A percentile compares a stretch with the other conserved stretches of the same genome.
Conservation (phyloP, 2,329 filamentous ascomycete species). For the Scolecobasidium constrictum region DNA sequence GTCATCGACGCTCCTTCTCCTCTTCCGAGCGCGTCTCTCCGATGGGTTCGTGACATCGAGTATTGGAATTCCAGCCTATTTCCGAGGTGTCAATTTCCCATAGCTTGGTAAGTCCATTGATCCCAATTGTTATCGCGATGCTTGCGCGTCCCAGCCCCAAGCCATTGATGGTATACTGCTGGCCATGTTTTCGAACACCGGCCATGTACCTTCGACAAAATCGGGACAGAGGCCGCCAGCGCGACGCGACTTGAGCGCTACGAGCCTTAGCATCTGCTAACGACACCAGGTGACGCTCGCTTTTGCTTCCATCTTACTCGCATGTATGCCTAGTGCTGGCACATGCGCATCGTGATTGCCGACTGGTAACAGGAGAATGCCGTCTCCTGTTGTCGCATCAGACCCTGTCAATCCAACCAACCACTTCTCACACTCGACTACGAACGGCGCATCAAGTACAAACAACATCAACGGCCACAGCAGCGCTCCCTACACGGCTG, state of each 20-base stretch:
- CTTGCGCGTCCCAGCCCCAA: background rate
- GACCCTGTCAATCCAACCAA: background rate
- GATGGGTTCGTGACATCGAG: background rate
- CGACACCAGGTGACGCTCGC: background rate
- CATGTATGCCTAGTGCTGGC: background rate
- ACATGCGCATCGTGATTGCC: background rate
- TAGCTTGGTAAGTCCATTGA: background rate
- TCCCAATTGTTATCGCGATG: background rate
- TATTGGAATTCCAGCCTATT: background rate
- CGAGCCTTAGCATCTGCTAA: background rate
- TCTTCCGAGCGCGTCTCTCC: too few relatives aligned
- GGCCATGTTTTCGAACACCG: background rate
- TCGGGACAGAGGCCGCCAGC: background rate
- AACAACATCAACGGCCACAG: background rate
- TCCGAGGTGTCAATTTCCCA: background rate
- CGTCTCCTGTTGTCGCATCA: conserved; percentile 1
- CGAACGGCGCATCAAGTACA: background rate
- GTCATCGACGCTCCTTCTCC: too few relatives aligned
- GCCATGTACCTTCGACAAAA: background rate
- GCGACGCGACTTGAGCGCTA: background rate
- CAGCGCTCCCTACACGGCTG: background rate
- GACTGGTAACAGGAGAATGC: background rate
- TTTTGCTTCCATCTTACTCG: background rate
- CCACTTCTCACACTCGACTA: background rate
- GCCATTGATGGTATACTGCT: background rate